phyloP scores from a whole-genome alignment of 495 filamentous ascomycete genomes.

The Penicillium ochrochloron region DNA sequence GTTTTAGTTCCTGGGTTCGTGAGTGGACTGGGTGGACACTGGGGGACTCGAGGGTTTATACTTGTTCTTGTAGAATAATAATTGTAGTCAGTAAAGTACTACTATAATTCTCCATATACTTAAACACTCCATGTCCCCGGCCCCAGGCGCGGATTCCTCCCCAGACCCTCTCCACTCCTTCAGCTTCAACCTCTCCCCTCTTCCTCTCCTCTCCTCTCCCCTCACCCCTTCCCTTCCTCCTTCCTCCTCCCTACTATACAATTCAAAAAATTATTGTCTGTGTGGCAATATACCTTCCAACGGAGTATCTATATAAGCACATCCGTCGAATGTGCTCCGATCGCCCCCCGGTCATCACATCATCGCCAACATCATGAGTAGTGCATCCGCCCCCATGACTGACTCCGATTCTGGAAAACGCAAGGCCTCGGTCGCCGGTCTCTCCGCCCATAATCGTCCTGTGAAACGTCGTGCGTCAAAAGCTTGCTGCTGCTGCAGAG shows the following conservation, averaged over 20 bases:
- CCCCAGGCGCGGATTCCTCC: conserved; percentile 18
- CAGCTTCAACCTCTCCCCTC: conserved; percentile 4
- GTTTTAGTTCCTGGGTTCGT: conserved; percentile 13
- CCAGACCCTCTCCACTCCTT: conserved; percentile 38
- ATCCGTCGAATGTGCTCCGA: conserved; percentile 25
- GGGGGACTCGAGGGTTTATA: neutral
- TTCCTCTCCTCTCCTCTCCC: conserved; percentile 10
- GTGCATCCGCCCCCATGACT: conserved; percentile 33
- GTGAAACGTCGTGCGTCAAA: conserved; percentile 85
- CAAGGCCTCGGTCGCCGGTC: conserved; percentile 48
- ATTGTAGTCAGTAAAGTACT: neutral
- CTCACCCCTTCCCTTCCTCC: conserved; percentile 4
- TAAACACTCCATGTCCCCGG: conserved; percentile 30
- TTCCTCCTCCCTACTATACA: conserved; percentile 5
- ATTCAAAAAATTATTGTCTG: conserved; percentile 1
- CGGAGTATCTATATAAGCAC: conserved; percentile 5
- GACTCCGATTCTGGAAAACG: conserved; percentile 49
- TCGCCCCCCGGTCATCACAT: conserved; percentile 20
- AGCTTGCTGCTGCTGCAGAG: conserved; percentile 84
- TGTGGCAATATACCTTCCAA: conserved; percentile 14
- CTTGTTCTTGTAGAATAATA: neutral
- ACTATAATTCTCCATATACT: conserved; percentile 21
- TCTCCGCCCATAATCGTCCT: conserved; percentile 51
- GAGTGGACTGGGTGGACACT: neutral
- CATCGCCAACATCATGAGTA: conserved; percentile 30